Conservation (phyloP, 768 basidiomycete genomes). For the Naganishia onofrii region DNA sequence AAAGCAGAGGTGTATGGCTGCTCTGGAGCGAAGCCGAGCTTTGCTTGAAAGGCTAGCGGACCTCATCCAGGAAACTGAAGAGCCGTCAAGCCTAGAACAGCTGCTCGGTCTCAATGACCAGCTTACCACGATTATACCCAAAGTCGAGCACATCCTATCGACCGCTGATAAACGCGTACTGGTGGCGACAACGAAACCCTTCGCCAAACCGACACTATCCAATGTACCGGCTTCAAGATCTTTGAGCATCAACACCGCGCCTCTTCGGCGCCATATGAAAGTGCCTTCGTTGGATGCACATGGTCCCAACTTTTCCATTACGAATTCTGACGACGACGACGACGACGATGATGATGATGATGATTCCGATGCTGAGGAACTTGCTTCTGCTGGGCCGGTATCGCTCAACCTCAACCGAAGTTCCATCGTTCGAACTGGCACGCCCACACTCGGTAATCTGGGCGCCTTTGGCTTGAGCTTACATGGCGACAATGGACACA, state of each 20-base stretch:
- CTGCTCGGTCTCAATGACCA: slow-evolving; percentile 71
- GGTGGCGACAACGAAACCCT: slow-evolving; percentile 4
- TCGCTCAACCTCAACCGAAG: slow-evolving; percentile 8
- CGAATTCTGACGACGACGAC: slow-evolving; percentile 54
- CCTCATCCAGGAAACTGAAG: slow-evolving; percentile 52
- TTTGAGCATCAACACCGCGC: slow-evolving; percentile 3
- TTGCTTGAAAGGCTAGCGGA: slow-evolving; percentile 59
- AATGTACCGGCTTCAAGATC: slow-evolving; percentile 5
- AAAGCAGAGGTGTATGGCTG: slow-evolving; percentile 20
- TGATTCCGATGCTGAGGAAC: slow-evolving; percentile 52
- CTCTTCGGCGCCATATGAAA: slow-evolving; percentile 54
- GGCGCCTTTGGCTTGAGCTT: slow-evolving; percentile 13
- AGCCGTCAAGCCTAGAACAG: slow-evolving; percentile 58
- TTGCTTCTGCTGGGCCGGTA: slow-evolving; percentile 57
- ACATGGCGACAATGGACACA: not conserved
- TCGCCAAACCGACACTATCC: slow-evolving; percentile 13
- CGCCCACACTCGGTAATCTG: slow-evolving; percentile 1
- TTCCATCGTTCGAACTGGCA: not conserved
- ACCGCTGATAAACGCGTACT: not conserved
- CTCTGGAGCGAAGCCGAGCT: slow-evolving; percentile 53
- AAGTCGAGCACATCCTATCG: slow-evolving; percentile 44
- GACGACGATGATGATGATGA: slow-evolving; percentile 51
- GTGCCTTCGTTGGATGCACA: slow-evolving; percentile 67
- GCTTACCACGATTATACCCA: slow-evolving; percentile 62
- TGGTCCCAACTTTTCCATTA: slow-evolving; percentile 63